Evolutionary conservation across 345 rosid genomes (phyloP), one percentile per base, ranked within the genome.

Genomic region (Psidium guajava): DNA sequence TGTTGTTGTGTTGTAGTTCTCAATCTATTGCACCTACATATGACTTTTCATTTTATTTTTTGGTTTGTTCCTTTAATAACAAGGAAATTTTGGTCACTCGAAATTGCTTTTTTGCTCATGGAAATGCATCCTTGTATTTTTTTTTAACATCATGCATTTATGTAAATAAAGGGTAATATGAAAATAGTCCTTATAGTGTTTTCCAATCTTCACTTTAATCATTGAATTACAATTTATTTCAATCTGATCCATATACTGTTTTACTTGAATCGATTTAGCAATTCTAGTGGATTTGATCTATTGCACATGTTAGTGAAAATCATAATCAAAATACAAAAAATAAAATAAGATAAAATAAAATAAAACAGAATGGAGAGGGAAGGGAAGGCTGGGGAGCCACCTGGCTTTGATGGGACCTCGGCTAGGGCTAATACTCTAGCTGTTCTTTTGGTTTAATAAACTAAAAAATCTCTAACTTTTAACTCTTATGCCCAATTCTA

Each of bases 401-500:
- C 36, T 28, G 75, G 42, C 11, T 61, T 3, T 21, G 0, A 2
- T 0, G 0, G 10, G 5, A 61, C 20, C 42, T 28, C 1, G 0
- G 6, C 3, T 1, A 15, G 42, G 42, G 75, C 6, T 50, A 50
- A 50, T 3, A 11, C 13, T 50, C 52, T 50, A 50, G 14, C 52
- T 50, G 11, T 50, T 50, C 52, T 50, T 50, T 50, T 50, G 14
- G 1, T 50, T 3, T 50, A 50, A 11, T 50, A 11, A 13, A 3
- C 52, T 50, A 50, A 50, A 50, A 50, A 50, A 50, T 50, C 4
- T 50, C 12, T 1, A 10, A 50, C 52, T 50, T 50, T 50, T 11
- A 50, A 50, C 52, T 11, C 52, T 50, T 3, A 1, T 50, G n/a
- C 1, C 52, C 14, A 2, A 50, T 50, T 50, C 52, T 11, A 50